A percentile compares a stretch with the other conserved stretches of the same genome.
Conservation (phyloP, 1,139 yeast species). For the Tardiomyces depauwii region DNA sequence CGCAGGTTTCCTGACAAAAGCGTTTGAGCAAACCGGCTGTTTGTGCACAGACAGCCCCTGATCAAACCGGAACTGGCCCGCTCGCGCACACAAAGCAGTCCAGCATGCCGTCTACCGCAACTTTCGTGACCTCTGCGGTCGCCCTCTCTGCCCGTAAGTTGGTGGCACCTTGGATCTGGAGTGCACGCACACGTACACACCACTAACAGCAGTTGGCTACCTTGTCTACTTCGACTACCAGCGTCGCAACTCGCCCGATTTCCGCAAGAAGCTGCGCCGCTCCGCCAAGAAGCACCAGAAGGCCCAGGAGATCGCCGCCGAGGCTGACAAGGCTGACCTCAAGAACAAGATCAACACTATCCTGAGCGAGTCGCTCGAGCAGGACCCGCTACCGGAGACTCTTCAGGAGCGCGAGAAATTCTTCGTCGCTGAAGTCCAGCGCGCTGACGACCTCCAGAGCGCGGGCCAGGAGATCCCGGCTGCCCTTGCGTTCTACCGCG, state of each 20-base stretch:
- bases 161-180: neutral
- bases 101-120: constrained; percentile 22
- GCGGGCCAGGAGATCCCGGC: constrained; percentile 40
- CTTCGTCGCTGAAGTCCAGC: constrained; percentile 74
- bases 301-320: constrained; percentile 45
- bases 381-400: constrained; percentile 68
- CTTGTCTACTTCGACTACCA: constrained; percentile 83
- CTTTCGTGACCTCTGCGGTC: constrained; percentile 21
- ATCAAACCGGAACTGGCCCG: too few relatives aligned
- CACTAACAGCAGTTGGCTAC: constrained; percentile 27
- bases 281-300: constrained; percentile 44
- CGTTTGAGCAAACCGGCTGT: too few relatives aligned
- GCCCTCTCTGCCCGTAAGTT: constrained; percentile 23
- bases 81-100: too few relatives aligned
- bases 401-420: constrained; percentile 59
- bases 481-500: constrained; percentile 87
- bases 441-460: constrained; percentile 47
- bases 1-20: too few relatives aligned
- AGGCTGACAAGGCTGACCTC: constrained; percentile 46
- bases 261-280: constrained; percentile 65
- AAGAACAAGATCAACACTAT: constrained; percentile 49
- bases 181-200: too few relatives aligned
- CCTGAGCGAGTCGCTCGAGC: constrained; percentile 50
- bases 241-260: constrained; percentile 73
- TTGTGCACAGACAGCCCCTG: too few relatives aligned